These are phyloP conservation scores for Trametes pubescens DNA, from an alignment of 1,284 basidiomycete species.

Conservation along the genomic window DNA sequence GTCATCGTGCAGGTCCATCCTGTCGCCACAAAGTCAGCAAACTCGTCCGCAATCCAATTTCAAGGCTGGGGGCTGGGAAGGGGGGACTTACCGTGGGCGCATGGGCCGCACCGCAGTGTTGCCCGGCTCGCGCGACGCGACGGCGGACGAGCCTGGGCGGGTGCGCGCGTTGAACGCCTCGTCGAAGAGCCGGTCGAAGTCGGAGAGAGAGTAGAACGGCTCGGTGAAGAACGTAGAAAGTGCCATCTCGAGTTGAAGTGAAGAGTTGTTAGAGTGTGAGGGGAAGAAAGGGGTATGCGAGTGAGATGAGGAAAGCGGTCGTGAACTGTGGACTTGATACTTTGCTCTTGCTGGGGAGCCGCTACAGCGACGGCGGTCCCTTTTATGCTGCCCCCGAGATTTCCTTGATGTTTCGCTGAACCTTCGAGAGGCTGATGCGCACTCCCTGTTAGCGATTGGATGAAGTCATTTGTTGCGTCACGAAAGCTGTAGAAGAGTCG, in stretches of 20 bases:
- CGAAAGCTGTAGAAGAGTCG: constrained; percentile 5
- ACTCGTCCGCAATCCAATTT: neutral
- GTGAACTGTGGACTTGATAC: constrained; percentile 27
- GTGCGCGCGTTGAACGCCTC: constrained; percentile 46
- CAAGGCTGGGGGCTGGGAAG: too few species aligned
- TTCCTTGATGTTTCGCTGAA: constrained; percentile 11
- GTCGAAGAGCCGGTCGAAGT: constrained; percentile 57
- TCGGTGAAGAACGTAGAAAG: constrained; percentile 49
- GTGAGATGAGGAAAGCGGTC: constrained; percentile 25
- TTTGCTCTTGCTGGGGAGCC: constrained; percentile 28
- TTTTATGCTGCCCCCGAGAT: constrained; percentile 1
- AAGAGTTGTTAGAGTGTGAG: constrained; percentile 21
- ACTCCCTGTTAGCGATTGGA: neutral
- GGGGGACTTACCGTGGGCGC: constrained; percentile 40
- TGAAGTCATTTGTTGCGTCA: constrained; percentile 19
- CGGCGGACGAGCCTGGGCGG: constrained; percentile 7
- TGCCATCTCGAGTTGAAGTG: constrained; percentile 27
- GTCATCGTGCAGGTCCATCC: constrained; percentile 58
- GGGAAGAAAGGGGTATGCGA: constrained; percentile 8
- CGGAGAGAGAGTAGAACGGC: constrained; percentile 49
- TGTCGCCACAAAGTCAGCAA: constrained; percentile 32
- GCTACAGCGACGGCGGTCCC: neutral
- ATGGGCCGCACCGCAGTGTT: constrained; percentile 25
- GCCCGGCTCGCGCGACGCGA: constrained; percentile 17
- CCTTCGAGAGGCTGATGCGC: constrained; percentile 13